These are phyloP conservation scores for Pseudogymnoascus sp. DNA, from an alignment of 2,329 filamentous ascomycete genomes.

Conservation along the genomic window DNA sequence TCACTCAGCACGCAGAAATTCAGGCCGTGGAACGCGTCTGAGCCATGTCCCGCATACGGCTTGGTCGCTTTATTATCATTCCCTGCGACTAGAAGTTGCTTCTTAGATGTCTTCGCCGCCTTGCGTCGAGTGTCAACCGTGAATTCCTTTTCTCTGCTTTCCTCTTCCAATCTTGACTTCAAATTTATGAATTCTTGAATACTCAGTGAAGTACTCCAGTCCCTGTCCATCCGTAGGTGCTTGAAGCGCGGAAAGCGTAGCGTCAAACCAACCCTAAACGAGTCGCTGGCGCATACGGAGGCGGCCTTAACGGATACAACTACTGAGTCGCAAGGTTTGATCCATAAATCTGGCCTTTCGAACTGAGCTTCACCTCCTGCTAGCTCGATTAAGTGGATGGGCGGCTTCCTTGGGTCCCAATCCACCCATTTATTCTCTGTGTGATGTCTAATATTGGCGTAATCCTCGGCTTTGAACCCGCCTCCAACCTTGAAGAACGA, in stretches of 20 bases:
- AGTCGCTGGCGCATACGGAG: slow-evolving; percentile 65
- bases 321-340: slow-evolving; percentile 78
- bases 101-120: slow-evolving; percentile 47
- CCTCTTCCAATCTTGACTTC: slow-evolving; percentile 62
- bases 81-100: slow-evolving; percentile 66
- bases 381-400: slow-evolving; percentile 71
- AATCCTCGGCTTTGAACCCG: slow-evolving; percentile 79
- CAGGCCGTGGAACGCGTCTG: slow-evolving; percentile 65
- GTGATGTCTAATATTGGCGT: slow-evolving; percentile 70
- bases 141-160: slow-evolving; percentile 68
- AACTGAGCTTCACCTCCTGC: slow-evolving; percentile 66
- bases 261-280: slow-evolving; percentile 71
- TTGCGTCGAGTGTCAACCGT: slow-evolving; percentile 63
- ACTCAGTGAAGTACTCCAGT: slow-evolving; percentile 75
- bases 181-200: slow-evolving; percentile 71
- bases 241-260: slow-evolving; percentile 90
- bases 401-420: slow-evolving; percentile 74
- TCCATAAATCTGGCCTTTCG: slow-evolving; percentile 88
- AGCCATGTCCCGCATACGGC: slow-evolving; percentile 51
- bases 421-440: slow-evolving; percentile 89
- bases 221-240: slow-evolving; percentile 70
- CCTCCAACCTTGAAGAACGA: slow-evolving; percentile 99
- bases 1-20: slow-evolving; percentile 83
- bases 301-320: slow-evolving; percentile 87
- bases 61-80: slow-evolving; percentile 47